Base-by-base conservation (phyloP, 352 stramenopile species). In the Phytophthora foliorum region DNA sequence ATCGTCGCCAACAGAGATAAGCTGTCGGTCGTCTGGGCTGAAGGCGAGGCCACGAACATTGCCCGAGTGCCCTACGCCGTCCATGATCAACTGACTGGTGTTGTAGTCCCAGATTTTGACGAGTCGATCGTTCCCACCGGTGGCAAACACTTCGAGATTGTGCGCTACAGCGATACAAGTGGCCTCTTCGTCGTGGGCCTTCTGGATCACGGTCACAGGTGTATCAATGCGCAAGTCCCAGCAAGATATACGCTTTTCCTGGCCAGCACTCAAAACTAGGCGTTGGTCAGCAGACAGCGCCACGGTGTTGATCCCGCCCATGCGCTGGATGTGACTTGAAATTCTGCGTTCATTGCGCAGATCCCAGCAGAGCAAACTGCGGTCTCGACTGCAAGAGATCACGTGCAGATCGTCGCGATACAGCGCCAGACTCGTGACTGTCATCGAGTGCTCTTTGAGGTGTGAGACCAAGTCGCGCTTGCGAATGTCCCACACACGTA, bases 401-500 rank as follows among this genome's bases (percentile, higher is more conserved):
- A 94, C 86, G 68, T 98, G 90, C 54, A 93, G 74, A 57, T 98
- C 93, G 76, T 98, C 94, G 6, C 86, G 73, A 72, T 92, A 98
- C 1, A 98, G 72, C n/a, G 79, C 90, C 21, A 98, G 74, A 17
- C 75, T 71, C 16, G 89, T 95, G 24, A 98, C 91, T 0, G 76
- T 56, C 79, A 95, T 91, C 46, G 92, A 90, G 73, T 98, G 94
- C 63, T 98, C 91, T 67, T 97, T 98, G 9, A 98, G 67, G 62
- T 98, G 92, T 9, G 85, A 94, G 9, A 98, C 80, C 68, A 97
- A 81, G 75, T 97, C 86, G 22, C 94, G 83, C 51, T 87, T 95
- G 61, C 94, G 88, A 52, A 98, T 81, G 70, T 98, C 94, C 95
- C 95, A 98, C 50, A 98, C 91, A 9, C 95, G 86, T 9, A 98